These are phyloP conservation scores for Leavenworthia alabamica DNA, from an alignment of 345 rosid species.

Conservation along the genomic window DNA sequence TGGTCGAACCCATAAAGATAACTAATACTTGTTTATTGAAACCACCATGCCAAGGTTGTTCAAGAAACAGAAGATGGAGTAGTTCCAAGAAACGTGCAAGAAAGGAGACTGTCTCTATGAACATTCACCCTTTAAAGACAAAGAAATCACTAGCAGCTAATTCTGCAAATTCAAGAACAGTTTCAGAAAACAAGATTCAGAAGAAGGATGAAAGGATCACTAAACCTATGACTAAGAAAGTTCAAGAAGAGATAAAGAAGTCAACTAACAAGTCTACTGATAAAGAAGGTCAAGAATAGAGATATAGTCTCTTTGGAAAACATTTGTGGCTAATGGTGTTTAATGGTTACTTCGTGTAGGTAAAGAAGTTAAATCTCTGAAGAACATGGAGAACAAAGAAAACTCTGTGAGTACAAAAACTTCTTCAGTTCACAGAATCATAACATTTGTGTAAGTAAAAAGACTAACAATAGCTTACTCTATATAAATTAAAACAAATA, in stretches of 20 bases:
- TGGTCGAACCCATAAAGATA: too few species aligned
- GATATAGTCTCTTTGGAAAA: background rate
- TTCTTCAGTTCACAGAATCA: background rate
- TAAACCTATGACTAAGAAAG: constrained; percentile 38
- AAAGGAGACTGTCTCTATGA: constrained; percentile 41
- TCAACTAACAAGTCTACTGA: constrained; percentile 37
- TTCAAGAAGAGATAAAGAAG: constrained; percentile 36
- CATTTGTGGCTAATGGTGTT: constrained; percentile 1
- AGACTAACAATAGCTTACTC: constrained; percentile 1
- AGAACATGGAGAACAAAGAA: constrained; percentile 93
- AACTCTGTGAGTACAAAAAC: constrained; percentile 30
- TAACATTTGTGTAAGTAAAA: background rate
- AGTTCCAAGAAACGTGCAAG: constrained; percentile 30
- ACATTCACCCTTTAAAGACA: constrained; percentile 32
- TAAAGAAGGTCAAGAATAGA: constrained; percentile 41
- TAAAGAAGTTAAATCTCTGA: constrained; percentile 35
- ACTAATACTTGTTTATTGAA: too few species aligned
- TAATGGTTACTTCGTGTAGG: constrained; percentile 31
- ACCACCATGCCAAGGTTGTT: too few species aligned
- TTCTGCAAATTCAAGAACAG: constrained; percentile 37
- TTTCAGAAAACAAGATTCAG: constrained; percentile 37
- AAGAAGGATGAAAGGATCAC: constrained; percentile 47
- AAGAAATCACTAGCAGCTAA: constrained; percentile 35
- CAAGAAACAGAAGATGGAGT: constrained; percentile 41
- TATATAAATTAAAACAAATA: background rate